Conservation (phyloP, 139 green algal species). For the Volvox africanus region DNA sequence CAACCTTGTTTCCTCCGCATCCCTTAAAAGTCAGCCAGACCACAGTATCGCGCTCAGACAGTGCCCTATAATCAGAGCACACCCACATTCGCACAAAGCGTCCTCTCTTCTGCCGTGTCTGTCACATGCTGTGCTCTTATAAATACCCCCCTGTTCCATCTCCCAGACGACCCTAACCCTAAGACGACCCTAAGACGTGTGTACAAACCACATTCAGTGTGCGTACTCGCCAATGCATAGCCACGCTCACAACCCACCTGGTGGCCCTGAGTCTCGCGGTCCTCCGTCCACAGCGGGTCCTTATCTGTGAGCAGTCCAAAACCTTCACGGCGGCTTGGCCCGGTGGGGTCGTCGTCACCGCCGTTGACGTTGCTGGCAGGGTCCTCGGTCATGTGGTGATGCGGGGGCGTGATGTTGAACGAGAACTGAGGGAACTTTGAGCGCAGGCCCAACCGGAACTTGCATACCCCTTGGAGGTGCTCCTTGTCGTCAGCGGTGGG, state of each 20-base stretch:
- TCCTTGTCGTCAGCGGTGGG: not conserved
- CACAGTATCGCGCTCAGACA: too few species aligned
- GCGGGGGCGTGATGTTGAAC: conserved; percentile 43
- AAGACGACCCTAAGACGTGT: too few species aligned
- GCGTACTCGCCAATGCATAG: not conserved
- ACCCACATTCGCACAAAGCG: not conserved
- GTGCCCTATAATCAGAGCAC: too few species aligned
- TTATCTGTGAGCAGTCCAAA: conserved; percentile 70
- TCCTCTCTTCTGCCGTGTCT: too few species aligned
- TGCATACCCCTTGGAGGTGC: conserved; percentile 60
- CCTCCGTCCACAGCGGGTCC: conserved; percentile 72
- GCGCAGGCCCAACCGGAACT: conserved; percentile 65
- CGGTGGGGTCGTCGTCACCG: not conserved
- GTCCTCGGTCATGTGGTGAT: not conserved
- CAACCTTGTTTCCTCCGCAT: too few species aligned
- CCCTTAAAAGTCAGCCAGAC: too few species aligned
- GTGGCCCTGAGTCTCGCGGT: conserved; percentile 71
- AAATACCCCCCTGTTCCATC: too few species aligned
- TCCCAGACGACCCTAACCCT: too few species aligned
- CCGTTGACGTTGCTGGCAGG: not conserved
- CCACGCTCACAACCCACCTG: conserved; percentile 50
- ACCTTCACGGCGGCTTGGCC: not conserved
- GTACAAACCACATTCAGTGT: too few species aligned
- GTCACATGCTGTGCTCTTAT: too few species aligned
- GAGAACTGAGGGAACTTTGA: conserved; percentile 61